Conservation (phyloP, 371 early-diverging fungal species). For the Apophysomyces elegans region DNA sequence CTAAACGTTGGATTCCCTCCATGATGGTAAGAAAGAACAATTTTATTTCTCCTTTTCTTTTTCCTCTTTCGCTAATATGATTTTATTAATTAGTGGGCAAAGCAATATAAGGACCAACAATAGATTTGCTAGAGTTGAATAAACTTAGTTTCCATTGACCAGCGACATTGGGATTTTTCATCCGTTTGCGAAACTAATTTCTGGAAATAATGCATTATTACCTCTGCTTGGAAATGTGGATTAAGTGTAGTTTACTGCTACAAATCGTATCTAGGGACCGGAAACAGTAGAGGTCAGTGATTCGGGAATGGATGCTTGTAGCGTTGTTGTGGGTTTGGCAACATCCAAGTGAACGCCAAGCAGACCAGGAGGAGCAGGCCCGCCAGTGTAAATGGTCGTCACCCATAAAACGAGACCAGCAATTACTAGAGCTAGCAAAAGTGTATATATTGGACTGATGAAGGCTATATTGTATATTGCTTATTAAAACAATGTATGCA, state of each 20-base stretch:
- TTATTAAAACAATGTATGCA: not conserved
- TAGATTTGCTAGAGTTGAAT: slow-evolving; percentile 1
- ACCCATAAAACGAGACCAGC: slow-evolving; percentile 26
- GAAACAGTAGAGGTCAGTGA: not conserved
- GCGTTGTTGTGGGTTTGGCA: not conserved
- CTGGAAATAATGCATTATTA: no score
- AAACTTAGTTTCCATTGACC: not conserved
- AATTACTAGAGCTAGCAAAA: slow-evolving; percentile 32
- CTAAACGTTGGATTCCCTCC: slow-evolving; percentile 81
- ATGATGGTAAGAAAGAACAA: slow-evolving; percentile 59
- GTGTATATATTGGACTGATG: slow-evolving; percentile 43
- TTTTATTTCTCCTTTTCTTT: not conserved
- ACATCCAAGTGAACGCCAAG: not conserved
- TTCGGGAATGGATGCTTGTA: not conserved
- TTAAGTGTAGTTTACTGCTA: not conserved
- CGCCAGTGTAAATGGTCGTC: not conserved
- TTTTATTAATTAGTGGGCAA: slow-evolving; percentile 63
- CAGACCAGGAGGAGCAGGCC: not conserved
- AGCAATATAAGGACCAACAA: slow-evolving; percentile 69
- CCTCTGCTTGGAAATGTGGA: no score
- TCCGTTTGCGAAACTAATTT: no score
- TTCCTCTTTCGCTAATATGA: slow-evolving; percentile 1
- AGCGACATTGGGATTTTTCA: no score
- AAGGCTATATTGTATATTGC: not conserved
- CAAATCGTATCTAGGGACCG: not conserved